phyloP scores from a whole-genome alignment of 2,329 filamentous ascomycete species.

The Colletotrichum tofieldiae region DNA sequence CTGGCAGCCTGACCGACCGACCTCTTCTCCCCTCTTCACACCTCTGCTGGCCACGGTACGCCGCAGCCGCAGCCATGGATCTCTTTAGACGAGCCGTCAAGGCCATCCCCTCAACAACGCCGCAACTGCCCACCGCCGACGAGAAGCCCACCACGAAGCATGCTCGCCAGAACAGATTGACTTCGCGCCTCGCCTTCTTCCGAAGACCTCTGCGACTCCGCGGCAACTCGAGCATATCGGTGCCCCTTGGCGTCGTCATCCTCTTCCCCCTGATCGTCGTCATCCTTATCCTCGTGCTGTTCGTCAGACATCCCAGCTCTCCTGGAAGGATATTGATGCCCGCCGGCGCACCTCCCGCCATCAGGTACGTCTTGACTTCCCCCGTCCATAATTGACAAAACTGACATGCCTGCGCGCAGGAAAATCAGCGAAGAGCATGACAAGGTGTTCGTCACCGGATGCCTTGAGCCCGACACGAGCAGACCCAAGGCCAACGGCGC shows the following conservation, averaged over 20 bases:
- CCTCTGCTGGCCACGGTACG: conserved; percentile 29
- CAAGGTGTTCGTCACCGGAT: conserved; percentile 95
- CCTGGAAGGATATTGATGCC: conserved; percentile 89
- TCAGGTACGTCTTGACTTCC: conserved; percentile 75
- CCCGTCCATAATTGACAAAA: not conserved
- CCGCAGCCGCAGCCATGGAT: conserved; percentile 63
- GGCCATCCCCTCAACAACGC: conserved; percentile 60
- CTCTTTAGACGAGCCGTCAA: conserved; percentile 70
- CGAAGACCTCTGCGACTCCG: conserved; percentile 88
- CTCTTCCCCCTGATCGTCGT: conserved; percentile 94
- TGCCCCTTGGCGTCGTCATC: conserved; percentile 92
- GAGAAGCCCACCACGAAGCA: conserved; percentile 61
- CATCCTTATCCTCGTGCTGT: conserved; percentile 90
- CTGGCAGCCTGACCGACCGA: not conserved
- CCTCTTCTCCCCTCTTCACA: not conserved
- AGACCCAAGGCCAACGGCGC: conserved; percentile 91
- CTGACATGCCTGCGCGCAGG: conserved; percentile 61
- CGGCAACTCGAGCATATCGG: conserved; percentile 92
- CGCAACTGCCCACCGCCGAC: conserved; percentile 65
- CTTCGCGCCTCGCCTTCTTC: conserved; percentile 82
- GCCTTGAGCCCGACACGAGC: conserved; percentile 84
- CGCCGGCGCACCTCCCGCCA: conserved; percentile 87
- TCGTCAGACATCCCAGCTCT: conserved; percentile 89
- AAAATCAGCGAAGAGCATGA: conserved; percentile 98
- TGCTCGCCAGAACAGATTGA: conserved; percentile 57